Conservation (phyloP, 2,329 filamentous ascomycete genomes). For the Purpureocillium lavendulum region DNA sequence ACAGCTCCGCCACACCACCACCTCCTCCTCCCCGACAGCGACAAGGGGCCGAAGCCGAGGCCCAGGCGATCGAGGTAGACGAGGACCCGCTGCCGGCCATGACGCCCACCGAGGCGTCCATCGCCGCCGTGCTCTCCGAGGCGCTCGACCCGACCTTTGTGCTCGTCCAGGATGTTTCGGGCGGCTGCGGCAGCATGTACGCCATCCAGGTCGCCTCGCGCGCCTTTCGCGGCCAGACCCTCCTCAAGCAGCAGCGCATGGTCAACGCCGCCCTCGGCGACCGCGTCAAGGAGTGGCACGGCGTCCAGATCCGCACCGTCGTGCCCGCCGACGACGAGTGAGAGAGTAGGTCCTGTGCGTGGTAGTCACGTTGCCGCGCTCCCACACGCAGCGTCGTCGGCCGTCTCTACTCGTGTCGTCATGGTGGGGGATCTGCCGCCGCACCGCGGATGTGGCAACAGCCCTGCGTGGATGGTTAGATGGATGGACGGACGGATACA, state of each 20-base stretch:
- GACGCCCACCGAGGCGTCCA: slow-evolving; percentile 45
- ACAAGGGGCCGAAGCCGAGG: slow-evolving; percentile 2
- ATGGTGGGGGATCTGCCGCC: too few species aligned
- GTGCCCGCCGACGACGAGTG: slow-evolving; percentile 19
- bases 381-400: too few species aligned
- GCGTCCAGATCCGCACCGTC: slow-evolving; percentile 69
- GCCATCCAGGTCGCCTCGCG: slow-evolving; percentile 68
- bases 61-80: neutral
- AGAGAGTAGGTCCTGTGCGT: too few species aligned
- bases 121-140: slow-evolving; percentile 45
- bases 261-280: slow-evolving; percentile 69
- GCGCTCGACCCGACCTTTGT: slow-evolving; percentile 44
- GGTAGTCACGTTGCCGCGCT: too few species aligned
- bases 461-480: too few species aligned
- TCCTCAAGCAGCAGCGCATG: slow-evolving; percentile 76
- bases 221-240: slow-evolving; percentile 59
- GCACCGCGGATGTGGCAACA: too few species aligned
- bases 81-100: slow-evolving; percentile 17
- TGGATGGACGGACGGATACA: too few species aligned
- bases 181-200: slow-evolving; percentile 84
- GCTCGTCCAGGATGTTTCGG: slow-evolving; percentile 70
- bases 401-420: too few species aligned
- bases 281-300: slow-evolving; percentile 74
- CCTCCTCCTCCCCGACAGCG: slow-evolving; percentile 1
- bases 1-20: slow-evolving; percentile 1